Conservation (phyloP, 2,329 filamentous ascomycete genomes). For the Xylariaceae sp. region DNA sequence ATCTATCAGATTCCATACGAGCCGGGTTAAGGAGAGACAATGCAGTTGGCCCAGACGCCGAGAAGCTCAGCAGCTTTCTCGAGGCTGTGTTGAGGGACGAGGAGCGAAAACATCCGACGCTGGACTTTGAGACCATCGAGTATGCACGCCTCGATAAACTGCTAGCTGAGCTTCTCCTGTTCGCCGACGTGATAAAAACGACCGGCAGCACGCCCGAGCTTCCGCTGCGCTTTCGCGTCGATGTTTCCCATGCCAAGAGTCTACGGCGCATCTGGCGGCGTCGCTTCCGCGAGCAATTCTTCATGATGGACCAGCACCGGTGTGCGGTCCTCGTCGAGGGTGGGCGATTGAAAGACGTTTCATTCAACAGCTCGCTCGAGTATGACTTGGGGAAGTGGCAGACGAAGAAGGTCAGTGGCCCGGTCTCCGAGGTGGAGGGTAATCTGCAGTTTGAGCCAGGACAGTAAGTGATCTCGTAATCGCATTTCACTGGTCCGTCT, state of each 20-base stretch:
- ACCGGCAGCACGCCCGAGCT: slow-evolving; percentile 37
- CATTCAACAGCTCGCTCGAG: slow-evolving; percentile 43
- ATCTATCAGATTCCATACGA: slow-evolving; percentile 52
- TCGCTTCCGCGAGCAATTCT: slow-evolving; percentile 52
- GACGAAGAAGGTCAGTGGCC: slow-evolving; percentile 39
- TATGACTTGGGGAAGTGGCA: slow-evolving; percentile 46
- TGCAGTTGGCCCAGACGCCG: slow-evolving; percentile 41
- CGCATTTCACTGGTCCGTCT: neutral
- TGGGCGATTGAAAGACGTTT: slow-evolving; percentile 50
- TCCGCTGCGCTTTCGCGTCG: slow-evolving; percentile 41
- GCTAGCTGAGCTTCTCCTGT: slow-evolving; percentile 51
- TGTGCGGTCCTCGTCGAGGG: slow-evolving; percentile 43
- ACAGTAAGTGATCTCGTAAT: slow-evolving; percentile 48
- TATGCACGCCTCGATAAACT: slow-evolving; percentile 43
- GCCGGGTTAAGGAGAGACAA: slow-evolving; percentile 42
- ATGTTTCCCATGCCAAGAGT: slow-evolving; percentile 45
- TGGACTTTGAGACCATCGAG: slow-evolving; percentile 49
- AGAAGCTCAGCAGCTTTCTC: slow-evolving; percentile 49
- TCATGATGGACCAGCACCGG: slow-evolving; percentile 53
- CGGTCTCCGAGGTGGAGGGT: slow-evolving; percentile 48
- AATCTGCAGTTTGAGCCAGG: slow-evolving; percentile 53
- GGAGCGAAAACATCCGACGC: slow-evolving; percentile 37
- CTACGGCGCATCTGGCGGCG: slow-evolving; percentile 51
- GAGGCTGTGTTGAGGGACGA: slow-evolving; percentile 48
- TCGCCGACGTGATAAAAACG: slow-evolving; percentile 46